These are phyloP conservation scores for Quercus suber DNA, from an alignment of 306 rosid species.

Conservation along the genomic window DNA sequence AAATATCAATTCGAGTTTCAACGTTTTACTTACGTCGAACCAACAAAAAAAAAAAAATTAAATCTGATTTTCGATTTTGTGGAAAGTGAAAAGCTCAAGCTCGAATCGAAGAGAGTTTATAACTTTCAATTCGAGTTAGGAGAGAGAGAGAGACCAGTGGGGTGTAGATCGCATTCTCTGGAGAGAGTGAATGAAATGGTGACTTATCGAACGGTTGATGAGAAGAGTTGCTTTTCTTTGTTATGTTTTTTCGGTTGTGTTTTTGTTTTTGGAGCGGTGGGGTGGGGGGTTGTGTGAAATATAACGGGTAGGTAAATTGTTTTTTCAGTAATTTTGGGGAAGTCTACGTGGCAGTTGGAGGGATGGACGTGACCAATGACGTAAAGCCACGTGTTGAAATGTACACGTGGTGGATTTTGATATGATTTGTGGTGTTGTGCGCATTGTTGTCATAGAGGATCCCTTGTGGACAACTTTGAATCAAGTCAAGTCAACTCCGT, in stretches of 20 bases:
- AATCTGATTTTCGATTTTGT: neutral
- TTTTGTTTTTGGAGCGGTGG: neutral
- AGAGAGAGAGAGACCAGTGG: neutral
- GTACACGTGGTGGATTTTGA: slow-evolving; percentile 41
- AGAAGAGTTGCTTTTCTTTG: no score
- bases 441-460: slow-evolving; percentile 7
- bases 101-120: neutral
- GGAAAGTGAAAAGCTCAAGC: no score
- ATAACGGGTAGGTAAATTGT: no score
- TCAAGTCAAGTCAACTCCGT: neutral
- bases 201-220: no score
- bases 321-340: neutral
- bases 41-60: neutral
- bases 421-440: slow-evolving; percentile 38
- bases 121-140: neutral
- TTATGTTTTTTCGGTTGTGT: neutral
- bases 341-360: slow-evolving; percentile 40
- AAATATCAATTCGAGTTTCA: no score
- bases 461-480: neutral
- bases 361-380: neutral
- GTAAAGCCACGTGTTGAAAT: neutral
- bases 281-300: neutral
- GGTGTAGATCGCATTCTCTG: no score
- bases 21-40: no score
- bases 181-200: no score